These are phyloP conservation scores for Heliosperma pusillum DNA, from an alignment of 148 eudicot genomes.

Conservation along the genomic window DNA sequence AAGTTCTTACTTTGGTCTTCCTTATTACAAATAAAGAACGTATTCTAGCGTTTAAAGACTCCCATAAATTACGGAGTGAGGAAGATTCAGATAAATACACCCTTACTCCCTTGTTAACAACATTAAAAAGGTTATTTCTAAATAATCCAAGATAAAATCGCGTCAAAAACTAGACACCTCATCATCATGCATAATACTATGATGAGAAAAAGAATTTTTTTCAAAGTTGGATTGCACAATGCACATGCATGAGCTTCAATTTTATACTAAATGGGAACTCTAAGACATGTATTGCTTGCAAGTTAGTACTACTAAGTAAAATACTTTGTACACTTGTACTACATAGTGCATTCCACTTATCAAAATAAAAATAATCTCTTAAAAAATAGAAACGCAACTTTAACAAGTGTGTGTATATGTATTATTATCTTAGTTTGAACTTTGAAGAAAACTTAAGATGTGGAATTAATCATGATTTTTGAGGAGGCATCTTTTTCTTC, in stretches of 20 bases:
- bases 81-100: no score
- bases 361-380: no score
- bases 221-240: background rate
- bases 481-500: background rate
- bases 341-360: background rate
- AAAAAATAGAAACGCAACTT: slow-evolving; percentile 1
- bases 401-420: background rate
- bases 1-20: no score
- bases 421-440: background rate
- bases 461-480: background rate
- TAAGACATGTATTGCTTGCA: slow-evolving; percentile 6
- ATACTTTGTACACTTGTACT: background rate
- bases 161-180: no score
- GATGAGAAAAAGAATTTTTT: background rate
- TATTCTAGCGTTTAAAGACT: no score
- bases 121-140: no score
- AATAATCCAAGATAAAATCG: no score
- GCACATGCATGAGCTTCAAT: slow-evolving; percentile 27
- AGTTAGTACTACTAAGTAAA: background rate
- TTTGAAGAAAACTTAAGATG: slow-evolving; percentile 3
- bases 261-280: slow-evolving; percentile 8
- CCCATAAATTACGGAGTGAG: no score
- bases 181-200: background rate
- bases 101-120: no score
- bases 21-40: no score